Evolutionary conservation across 2,329 filamentous ascomycete species (phyloP).

Genomic region (Alternaria sp.): DNA sequence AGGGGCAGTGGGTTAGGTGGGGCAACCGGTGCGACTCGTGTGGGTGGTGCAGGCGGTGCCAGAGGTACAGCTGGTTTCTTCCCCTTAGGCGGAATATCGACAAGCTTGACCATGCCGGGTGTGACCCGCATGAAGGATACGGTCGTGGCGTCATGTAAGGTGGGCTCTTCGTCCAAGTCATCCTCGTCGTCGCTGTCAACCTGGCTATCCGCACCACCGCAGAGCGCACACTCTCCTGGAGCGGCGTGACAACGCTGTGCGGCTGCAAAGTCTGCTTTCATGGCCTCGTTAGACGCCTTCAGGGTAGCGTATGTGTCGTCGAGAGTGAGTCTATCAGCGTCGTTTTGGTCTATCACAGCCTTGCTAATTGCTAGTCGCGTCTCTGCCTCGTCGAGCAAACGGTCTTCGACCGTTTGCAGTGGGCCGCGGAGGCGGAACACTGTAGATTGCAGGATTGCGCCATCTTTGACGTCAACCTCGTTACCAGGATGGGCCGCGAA

Average conservation of each 20-base stretch:
- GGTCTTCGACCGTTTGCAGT: conserved; percentile 28
- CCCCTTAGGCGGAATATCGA: conserved; percentile 26
- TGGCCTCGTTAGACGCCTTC: conserved; percentile 14
- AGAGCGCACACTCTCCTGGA: neutral
- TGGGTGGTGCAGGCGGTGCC: neutral
- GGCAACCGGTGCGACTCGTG: neutral
- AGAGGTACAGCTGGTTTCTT: neutral
- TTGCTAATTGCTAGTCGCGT: conserved; percentile 6
- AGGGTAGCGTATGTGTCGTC: conserved; percentile 14
- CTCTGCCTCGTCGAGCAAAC: conserved; percentile 28
- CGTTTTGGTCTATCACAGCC: neutral
- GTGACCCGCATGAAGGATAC: conserved; percentile 17
- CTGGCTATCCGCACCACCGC: neutral
- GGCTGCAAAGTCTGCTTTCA: conserved; percentile 14
- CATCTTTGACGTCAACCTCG: conserved; percentile 2
- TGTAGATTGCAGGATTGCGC: neutral
- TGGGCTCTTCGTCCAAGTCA: conserved; percentile 28
- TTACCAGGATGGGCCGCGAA: conserved; percentile 2
- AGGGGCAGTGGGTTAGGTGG: neutral
- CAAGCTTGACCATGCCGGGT: conserved; percentile 26
- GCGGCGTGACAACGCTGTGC: neutral
- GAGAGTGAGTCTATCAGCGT: conserved; percentile 13
- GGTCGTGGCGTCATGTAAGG: conserved; percentile 16
- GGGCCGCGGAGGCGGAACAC: conserved; percentile 19
- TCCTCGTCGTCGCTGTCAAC: conserved; percentile 17